phyloP scores from a whole-genome alignment of 371 early-diverging fungal species.

The Mortierella sp. region DNA sequence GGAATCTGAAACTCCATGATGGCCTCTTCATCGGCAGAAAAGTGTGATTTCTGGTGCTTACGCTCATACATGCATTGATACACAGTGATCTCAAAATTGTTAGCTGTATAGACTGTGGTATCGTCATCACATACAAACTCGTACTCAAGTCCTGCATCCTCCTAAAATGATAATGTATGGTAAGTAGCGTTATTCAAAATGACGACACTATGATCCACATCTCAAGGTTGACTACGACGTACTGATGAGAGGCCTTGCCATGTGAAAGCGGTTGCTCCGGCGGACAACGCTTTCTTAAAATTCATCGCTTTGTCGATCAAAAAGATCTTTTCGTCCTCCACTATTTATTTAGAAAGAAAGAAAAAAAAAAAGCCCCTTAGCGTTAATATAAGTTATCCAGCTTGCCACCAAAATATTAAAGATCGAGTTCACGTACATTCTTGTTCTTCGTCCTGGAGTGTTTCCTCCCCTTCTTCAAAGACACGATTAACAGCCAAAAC shows the following conservation, averaged over 20 bases:
- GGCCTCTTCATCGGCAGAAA: conserved; percentile 70
- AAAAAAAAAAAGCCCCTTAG: neutral
- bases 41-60: conserved; percentile 59
- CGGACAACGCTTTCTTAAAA: conserved; percentile 57
- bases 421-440: conserved; percentile 14
- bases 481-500: conserved; percentile 74
- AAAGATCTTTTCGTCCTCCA: conserved; percentile 67
- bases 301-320: conserved; percentile 66
- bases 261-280: conserved; percentile 45
- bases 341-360: conserved; percentile 11
- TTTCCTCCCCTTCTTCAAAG: conserved; percentile 82
- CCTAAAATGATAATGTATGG: conserved; percentile 11
- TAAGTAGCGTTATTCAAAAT: neutral
- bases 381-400: neutral
- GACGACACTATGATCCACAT: neutral
- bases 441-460: conserved; percentile 59
- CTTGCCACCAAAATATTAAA: conserved; percentile 7
- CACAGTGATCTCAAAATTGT: conserved; percentile 69
- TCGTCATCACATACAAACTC: conserved; percentile 63
- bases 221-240: conserved; percentile 48
- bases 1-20: conserved; percentile 61
- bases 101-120: conserved; percentile 54
- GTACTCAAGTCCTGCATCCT: conserved; percentile 50
- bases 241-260: conserved; percentile 53
- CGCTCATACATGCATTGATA: conserved; percentile 82